phyloP scores from a whole-genome alignment of 306 rosid species.

The Oemleria cerasiformis region DNA sequence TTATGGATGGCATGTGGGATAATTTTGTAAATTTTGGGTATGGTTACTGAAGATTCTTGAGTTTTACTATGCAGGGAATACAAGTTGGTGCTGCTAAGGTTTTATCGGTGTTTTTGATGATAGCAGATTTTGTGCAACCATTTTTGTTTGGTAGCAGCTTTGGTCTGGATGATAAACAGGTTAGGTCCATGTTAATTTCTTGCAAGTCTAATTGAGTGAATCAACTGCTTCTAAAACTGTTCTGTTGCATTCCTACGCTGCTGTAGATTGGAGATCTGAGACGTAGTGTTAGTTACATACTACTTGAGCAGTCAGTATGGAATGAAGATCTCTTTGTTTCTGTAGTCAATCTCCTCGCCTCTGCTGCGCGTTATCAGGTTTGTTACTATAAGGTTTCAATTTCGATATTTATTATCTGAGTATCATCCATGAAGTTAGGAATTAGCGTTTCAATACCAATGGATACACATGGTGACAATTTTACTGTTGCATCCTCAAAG shows the following conservation, averaged over 20 bases:
- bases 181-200: constrained; percentile 26
- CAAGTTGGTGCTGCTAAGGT: constrained; percentile 82
- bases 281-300: constrained; percentile 48
- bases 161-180: constrained; percentile 73
- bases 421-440: neutral
- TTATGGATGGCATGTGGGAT: neutral
- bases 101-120: constrained; percentile 57
- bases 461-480: neutral
- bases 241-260: constrained; percentile 15
- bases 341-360: constrained; percentile 57
- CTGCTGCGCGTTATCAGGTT: constrained; percentile 87
- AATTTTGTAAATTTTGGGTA: constrained; percentile 8
- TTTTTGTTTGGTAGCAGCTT: constrained; percentile 59
- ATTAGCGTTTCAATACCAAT: neutral
- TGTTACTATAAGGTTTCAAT: constrained; percentile 15
- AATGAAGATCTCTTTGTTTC: constrained; percentile 86
- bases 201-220: constrained; percentile 16
- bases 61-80: constrained; percentile 57
- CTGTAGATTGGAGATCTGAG: constrained; percentile 65
- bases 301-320: constrained; percentile 52
- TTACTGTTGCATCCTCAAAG: neutral
- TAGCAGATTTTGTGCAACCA: constrained; percentile 57
- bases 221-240: constrained; percentile 7
- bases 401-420: constrained; percentile 7
- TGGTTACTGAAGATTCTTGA: constrained; percentile 16